Evolutionary conservation across 805 yeast species (phyloP).

Genomic region (Ogataea nonfermentans): DNA sequence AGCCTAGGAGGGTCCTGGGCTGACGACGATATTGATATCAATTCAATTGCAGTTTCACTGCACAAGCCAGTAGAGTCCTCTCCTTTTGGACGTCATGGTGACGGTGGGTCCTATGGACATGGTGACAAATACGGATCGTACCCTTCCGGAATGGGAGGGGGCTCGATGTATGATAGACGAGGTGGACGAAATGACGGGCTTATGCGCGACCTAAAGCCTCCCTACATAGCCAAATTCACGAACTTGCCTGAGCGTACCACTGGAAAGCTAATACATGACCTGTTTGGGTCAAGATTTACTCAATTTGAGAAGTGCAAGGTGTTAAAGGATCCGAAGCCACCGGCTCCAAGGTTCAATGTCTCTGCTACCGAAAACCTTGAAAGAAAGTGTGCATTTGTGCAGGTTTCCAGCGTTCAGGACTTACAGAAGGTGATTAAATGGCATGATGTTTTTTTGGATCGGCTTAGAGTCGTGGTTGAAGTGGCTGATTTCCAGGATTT

Average conservation of each 20-base stretch:
- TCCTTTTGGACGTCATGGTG: slow-evolving; percentile 10
- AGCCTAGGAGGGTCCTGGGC: slow-evolving; percentile 62
- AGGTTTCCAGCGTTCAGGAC: slow-evolving; percentile 49
- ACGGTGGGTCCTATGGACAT: slow-evolving; percentile 4
- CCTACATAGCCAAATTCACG: slow-evolving; percentile 62
- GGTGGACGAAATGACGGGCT: slow-evolving; percentile 14
- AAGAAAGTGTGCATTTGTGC: slow-evolving; percentile 64
- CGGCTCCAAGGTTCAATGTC: slow-evolving; percentile 42
- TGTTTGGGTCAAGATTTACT: slow-evolving; percentile 63
- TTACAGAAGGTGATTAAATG: slow-evolving; percentile 60
- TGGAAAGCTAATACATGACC: slow-evolving; percentile 51
- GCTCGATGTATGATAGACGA: slow-evolving; percentile 9
- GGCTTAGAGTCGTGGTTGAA: slow-evolving; percentile 35
- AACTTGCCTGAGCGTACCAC: slow-evolving; percentile 58
- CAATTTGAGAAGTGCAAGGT: slow-evolving; percentile 58
- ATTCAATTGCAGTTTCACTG: slow-evolving; percentile 51
- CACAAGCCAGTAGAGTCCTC: slow-evolving; percentile 15
- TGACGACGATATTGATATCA: slow-evolving; percentile 66
- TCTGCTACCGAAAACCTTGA: slow-evolving; percentile 34
- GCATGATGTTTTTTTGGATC: slow-evolving; percentile 48
- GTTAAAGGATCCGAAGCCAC: slow-evolving; percentile 37
- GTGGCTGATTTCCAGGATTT: slow-evolving; percentile 41
- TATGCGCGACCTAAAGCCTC: slow-evolving; percentile 40
- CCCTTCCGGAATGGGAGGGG: slow-evolving; percentile 7
- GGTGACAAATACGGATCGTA: slow-evolving; percentile 8